A percentile compares a stretch with the other conserved stretches of the same genome.
Evolutionary conservation across 164 flowering plant genomes (phyloP).

Genomic region (Liriodendron chinense): DNA sequence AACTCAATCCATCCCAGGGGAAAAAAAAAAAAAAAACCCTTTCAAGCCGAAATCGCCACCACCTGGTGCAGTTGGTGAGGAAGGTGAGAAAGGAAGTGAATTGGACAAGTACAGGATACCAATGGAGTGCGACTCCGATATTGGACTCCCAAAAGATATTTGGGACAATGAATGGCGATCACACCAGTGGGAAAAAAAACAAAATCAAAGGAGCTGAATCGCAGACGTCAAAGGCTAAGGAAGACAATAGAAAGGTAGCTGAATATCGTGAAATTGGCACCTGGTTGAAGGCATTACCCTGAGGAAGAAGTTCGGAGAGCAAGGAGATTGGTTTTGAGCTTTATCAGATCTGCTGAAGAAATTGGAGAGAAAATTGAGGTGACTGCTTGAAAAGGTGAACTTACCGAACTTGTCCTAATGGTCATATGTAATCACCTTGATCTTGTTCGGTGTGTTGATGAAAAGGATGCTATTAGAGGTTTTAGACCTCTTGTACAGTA

Average conservation of each 20-base stretch:
- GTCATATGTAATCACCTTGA: constrained; percentile 98
- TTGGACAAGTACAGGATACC: no score
- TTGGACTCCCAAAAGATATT: no score
- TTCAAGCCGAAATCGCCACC: no score
- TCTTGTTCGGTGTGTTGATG: constrained; percentile 90
- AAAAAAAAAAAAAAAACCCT: no score
- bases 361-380: constrained; percentile 95
- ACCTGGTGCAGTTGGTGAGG: no score
- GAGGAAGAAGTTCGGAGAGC: constrained; percentile 79
- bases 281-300: constrained; percentile 64
- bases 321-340: constrained; percentile 72
- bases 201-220: constrained; percentile 64
- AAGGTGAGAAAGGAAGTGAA: no score
- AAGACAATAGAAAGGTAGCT: constrained; percentile 69
- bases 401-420: constrained; percentile 79
- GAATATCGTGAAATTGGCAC: constrained; percentile 84
- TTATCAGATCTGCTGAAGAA: constrained; percentile 84
- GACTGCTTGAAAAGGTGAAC: constrained; percentile 94
- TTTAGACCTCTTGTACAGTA: constrained; percentile 90
- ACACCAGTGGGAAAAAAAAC: constrained; percentile 63
- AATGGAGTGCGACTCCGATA: no score
- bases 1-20: no score
- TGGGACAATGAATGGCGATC: constrained; percentile 88
- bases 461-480: constrained; percentile 88
- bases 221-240: constrained; percentile 61